Evolutionary conservation across 345 rosid species (phyloP).

Genomic region (Sisymbrium irio): DNA sequence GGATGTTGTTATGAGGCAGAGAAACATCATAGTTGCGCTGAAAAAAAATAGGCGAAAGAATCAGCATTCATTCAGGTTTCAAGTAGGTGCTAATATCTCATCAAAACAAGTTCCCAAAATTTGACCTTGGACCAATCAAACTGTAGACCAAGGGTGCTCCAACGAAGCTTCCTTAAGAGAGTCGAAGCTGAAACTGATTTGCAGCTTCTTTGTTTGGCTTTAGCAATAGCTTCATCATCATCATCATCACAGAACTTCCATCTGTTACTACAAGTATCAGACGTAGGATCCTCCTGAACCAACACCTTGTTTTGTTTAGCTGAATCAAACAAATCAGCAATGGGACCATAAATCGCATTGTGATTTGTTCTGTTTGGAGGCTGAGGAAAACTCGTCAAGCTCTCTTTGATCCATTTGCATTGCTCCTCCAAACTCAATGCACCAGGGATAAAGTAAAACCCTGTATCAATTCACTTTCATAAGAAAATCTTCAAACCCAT

Average conservation of each 20-base stretch:
- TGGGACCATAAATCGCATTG: conserved; percentile 77
- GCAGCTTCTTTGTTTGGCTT: conserved; percentile 35
- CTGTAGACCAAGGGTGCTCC: conserved; percentile 95
- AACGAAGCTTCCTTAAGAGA: conserved; percentile 72
- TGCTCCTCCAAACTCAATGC: conserved; percentile 76
- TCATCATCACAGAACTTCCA: conserved; percentile 70
- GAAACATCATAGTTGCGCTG: conserved; percentile 77
- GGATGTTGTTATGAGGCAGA: conserved; percentile 83
- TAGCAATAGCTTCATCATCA: conserved; percentile 29
- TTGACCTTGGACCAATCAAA: conserved; percentile 92
- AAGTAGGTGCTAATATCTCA: neutral
- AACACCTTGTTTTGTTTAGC: conserved; percentile 56
- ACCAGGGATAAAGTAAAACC: conserved; percentile 78
- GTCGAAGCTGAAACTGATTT: conserved; percentile 48
- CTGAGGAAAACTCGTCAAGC: conserved; percentile 66
- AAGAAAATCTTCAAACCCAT: neutral
- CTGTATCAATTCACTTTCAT: conserved; percentile 33
- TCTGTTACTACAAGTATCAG: conserved; percentile 24
- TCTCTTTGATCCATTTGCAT: conserved; percentile 80
- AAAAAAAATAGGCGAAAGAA: conserved; percentile 1
- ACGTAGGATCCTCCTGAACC: conserved; percentile 44
- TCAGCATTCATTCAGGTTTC: conserved; percentile 10
- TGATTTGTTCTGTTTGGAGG: conserved; percentile 94
- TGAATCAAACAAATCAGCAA: conserved; percentile 56
- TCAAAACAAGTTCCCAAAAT: neutral